phyloP scores from a whole-genome alignment of 1,139 yeast species.

The Zhuliangozyma blackwelliae region DNA sequence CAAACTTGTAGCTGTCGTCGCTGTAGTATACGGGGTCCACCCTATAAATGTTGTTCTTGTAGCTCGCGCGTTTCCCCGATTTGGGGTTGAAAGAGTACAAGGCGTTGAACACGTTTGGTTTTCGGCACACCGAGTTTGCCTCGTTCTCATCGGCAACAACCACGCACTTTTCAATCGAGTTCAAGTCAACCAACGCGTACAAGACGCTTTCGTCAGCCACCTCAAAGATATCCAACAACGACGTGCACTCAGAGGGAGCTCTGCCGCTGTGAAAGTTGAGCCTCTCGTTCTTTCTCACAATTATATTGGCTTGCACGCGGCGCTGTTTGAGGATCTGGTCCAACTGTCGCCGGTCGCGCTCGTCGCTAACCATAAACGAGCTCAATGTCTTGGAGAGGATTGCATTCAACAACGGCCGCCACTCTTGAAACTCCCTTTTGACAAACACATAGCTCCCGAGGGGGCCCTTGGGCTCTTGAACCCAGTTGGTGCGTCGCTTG shows the following conservation, averaged over 20 bases:
- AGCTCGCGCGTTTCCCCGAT: constrained; percentile 41
- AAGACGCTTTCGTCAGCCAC: constrained; percentile 52
- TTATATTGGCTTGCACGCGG: constrained; percentile 31
- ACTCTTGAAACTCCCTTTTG: constrained; percentile 49
- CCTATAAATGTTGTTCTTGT: constrained; percentile 41
- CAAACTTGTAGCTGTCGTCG: constrained; percentile 27
- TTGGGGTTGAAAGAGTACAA: constrained; percentile 39
- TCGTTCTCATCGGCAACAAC: constrained; percentile 46
- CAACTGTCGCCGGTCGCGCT: constrained; percentile 54
- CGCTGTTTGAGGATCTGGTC: constrained; percentile 35
- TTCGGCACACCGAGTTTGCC: constrained; percentile 41
- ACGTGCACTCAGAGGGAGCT: constrained; percentile 25
- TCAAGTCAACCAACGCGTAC: constrained; percentile 63
- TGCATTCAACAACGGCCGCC: constrained; percentile 62
- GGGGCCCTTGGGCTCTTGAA: constrained; percentile 73
- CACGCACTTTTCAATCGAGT: constrained; percentile 55
- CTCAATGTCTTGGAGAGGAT: constrained; percentile 43
- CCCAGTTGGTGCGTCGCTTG: constrained; percentile 33
- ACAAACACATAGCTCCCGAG: constrained; percentile 61
- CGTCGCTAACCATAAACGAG: constrained; percentile 65
- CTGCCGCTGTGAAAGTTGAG: constrained; percentile 46
- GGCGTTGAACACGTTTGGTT: constrained; percentile 42
- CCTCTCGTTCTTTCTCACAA: constrained; percentile 52
- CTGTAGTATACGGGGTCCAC: constrained; percentile 56
- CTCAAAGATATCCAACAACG: constrained; percentile 58